A percentile compares a stretch with the other conserved stretches of the same genome.
Evolutionary conservation across 2,329 filamentous ascomycete genomes (phyloP).

Genomic region (Calonectria ilicicola): DNA sequence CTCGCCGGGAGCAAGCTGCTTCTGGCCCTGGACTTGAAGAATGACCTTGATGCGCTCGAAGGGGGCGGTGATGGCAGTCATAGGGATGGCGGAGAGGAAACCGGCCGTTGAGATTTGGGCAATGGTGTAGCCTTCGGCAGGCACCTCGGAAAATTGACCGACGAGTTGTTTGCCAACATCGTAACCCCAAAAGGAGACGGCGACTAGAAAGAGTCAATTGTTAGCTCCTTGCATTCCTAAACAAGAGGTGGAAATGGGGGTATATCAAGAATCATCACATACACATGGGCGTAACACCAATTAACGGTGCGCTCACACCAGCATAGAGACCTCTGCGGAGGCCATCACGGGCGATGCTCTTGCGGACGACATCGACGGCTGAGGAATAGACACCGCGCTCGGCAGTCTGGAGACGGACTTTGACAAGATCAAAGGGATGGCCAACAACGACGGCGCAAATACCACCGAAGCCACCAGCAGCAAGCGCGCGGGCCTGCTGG

Average conservation of each 20-base stretch:
- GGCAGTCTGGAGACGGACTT: conserved; percentile 96
- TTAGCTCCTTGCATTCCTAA: neutral
- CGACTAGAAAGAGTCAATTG: conserved; percentile 59
- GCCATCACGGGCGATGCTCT: conserved; percentile 89
- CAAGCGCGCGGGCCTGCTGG: conserved; percentile 80
- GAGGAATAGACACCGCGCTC: conserved; percentile 92
- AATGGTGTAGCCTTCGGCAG: conserved; percentile 81
- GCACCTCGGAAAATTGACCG: conserved; percentile 72
- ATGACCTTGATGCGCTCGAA: conserved; percentile 99
- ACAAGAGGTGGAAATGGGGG: neutral
- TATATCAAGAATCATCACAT: conserved; percentile 55
- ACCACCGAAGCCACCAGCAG: conserved; percentile 91
- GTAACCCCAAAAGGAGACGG: conserved; percentile 86
- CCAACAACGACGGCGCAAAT: conserved; percentile 94
- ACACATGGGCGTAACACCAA: conserved; percentile 99
- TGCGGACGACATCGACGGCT: conserved; percentile 91
- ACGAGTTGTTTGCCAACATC: conserved; percentile 95
- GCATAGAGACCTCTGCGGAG: conserved; percentile 87
- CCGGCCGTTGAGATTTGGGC: conserved; percentile 91
- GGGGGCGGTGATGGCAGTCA: conserved; percentile 98
- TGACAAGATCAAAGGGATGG: conserved; percentile 97
- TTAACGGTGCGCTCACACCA: conserved; percentile 93
- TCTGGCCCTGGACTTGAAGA: conserved; percentile 96
- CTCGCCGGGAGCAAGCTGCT: conserved; percentile 87
- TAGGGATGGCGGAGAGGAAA: conserved; percentile 97